These are phyloP conservation scores for Chytridium lagenaria DNA, from an alignment of 371 early-diverging fungal genomes.

Conservation along the genomic window DNA sequence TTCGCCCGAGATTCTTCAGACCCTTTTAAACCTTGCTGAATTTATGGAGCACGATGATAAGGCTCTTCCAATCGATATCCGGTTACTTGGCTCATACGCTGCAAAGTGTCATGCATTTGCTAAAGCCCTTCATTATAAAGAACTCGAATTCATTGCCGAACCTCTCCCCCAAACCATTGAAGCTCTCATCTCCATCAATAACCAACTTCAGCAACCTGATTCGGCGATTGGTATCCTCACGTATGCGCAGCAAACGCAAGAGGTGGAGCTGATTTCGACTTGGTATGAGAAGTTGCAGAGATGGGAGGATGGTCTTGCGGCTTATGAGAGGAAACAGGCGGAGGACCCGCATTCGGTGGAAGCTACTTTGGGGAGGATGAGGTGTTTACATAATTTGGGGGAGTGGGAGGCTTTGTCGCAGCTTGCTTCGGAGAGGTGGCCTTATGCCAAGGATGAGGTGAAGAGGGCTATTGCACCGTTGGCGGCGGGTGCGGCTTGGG, in stretches of 20 bases:
- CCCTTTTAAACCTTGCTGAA: constrained; percentile 92
- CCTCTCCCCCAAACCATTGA: constrained; percentile 89
- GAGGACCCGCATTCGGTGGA: constrained; percentile 79
- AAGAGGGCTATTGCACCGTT: constrained; percentile 76
- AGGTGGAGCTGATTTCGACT: constrained; percentile 84
- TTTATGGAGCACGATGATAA: constrained; percentile 99
- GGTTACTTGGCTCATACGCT: constrained; percentile 88
- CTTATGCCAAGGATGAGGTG: constrained; percentile 56
- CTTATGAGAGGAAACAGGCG: constrained; percentile 82
- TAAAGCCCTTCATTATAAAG: constrained; percentile 94
- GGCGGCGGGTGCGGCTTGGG: constrained; percentile 96
- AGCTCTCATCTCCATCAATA: constrained; percentile 93
- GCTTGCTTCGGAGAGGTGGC: constrained; percentile 87
- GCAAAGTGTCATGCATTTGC: constrained; percentile 95
- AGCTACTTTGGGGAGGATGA: constrained; percentile 85
- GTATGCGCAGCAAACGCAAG: constrained; percentile 86
- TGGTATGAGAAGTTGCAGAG: constrained; percentile 95
- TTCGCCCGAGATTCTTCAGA: constrained; percentile 92
- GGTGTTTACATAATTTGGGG: constrained; percentile 90
- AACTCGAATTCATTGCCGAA: constrained; percentile 90
- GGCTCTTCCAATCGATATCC: constrained; percentile 91
- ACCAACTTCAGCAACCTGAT: constrained; percentile 94
- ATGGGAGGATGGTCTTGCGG: constrained; percentile 94
- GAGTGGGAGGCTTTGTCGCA: constrained; percentile 91
- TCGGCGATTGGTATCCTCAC: constrained; percentile 95